Evolutionary conservation across 768 basidiomycete species (phyloP), one percentile per base, ranked within the genome.

Genomic region (Vararia minispora): DNA sequence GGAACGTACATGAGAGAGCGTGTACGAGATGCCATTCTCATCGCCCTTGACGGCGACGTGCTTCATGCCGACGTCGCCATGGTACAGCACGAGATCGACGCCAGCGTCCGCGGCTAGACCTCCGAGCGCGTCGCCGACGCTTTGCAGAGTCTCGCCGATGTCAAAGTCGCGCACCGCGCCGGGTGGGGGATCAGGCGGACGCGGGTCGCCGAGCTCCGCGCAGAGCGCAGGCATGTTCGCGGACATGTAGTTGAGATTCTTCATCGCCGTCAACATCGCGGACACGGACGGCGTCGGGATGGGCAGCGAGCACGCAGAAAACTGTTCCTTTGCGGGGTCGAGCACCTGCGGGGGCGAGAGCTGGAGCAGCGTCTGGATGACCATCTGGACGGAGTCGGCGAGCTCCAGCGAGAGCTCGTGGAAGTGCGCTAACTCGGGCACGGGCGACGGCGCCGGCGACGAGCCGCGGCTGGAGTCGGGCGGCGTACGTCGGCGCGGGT

Each of bases 241-340:
- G 4, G 87, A 87, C 47, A 95, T 74, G 52, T 86, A 94, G 56
- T 94, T 94, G 47, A 97, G 72, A 47, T 82, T 85, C 62, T 90
- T 89, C 86, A 95, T 88, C 27, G 81, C 73, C 13, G 86, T 87
- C 56, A 95, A 74, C 56, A 97, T 69, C 27, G 88, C 86, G 13
- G 86, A 84, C 59, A 97, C 71, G 47, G 82, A 87, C 5, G 89
- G 74, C 0, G 85, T 85, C 8, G 91, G 92, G 30, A 95, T 74
- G 26, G 86, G 79, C 18, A 97, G 59, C 2, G 89, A 74, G 56
- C 87, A 94, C 18, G 87, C 82, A 2, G 90, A 83, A 52, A 90
- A 84, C 54, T 91, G 90, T 53, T 97, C 91, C 57, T 86, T 92
- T 2, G 83, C 79, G n/a, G 85, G 76, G 54, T 95, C 90, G 32